Evolutionary conservation across 148 eudicot species (phyloP).

Genomic region (Silene latifolia): DNA sequence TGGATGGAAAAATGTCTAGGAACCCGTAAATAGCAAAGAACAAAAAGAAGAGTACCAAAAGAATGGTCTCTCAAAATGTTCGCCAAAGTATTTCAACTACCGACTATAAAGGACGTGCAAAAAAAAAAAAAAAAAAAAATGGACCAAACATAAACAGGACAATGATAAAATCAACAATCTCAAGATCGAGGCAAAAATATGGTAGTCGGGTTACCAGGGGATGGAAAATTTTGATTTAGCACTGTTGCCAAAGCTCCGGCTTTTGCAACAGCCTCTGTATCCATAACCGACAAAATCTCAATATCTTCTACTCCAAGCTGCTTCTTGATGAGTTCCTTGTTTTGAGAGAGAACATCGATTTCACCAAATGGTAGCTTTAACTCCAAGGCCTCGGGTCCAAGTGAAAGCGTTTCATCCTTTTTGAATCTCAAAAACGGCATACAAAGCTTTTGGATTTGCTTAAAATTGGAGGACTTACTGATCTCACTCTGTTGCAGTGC

Average conservation of each 20-base stretch:
- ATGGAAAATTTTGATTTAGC: constrained; percentile 69
- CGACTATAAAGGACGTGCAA: too few relatives aligned
- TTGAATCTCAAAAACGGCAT: constrained; percentile 92
- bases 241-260: constrained; percentile 52
- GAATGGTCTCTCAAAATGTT: too few relatives aligned
- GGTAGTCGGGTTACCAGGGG: constrained; percentile 83
- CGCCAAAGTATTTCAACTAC: too few relatives aligned
- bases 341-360: constrained; percentile 61
- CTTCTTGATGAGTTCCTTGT: constrained; percentile 53
- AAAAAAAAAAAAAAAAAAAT: too few relatives aligned
- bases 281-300: constrained; percentile 49
- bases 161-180: not conserved
- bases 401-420: constrained; percentile 65
- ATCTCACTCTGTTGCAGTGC: constrained; percentile 59
- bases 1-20: too few relatives aligned
- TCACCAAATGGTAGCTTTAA: constrained; percentile 83
- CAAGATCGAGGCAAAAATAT: constrained; percentile 42
- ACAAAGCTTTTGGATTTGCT: constrained; percentile 68
- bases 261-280: constrained; percentile 43
- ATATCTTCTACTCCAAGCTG: constrained; percentile 67
- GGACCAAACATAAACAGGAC: too few relatives aligned
- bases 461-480: constrained; percentile 52
- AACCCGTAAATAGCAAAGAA: too few relatives aligned
- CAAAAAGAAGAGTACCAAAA: too few relatives aligned
- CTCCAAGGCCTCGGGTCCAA: constrained; percentile 79